Base-by-base conservation (phyloP, 257 asterid species). In the Fraxinus excelsior region DNA sequence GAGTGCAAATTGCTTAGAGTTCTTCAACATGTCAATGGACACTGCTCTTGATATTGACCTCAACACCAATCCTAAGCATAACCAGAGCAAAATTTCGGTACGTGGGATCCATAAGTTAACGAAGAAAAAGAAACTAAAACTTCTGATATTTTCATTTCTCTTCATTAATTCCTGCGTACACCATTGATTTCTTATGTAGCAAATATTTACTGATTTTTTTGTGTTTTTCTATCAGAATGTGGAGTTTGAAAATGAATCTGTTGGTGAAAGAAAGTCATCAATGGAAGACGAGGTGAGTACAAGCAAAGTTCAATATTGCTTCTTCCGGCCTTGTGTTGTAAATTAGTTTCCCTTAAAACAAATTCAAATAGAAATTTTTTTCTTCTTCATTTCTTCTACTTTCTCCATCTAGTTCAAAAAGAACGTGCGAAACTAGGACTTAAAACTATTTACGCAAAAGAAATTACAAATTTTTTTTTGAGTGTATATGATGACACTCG, bases 21-120 rank as follows among this genome's bases (percentile, higher is more conserved):
- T 62, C 32, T 62, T 25, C 34, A 25, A 62, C 49, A 5, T 67
- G 37, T 37, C 73, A 26, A 80, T 78, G 78, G 74, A 74, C 37
- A 69, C 80, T 1, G 32, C 38, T 40, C 68, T 71, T 44, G 18
- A 76, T 32, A 38, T 84, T 71, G 88, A 84, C 80, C 86, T 84
- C 70, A 84, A 84, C 78, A 11, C 74, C 31, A 69, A 70, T 72
- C 79, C 80, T 38, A 7, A 8, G 28, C 76, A 28, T 1, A 40
- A 25, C 13, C 42, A 80, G 14, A 64, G 5, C 12, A 25, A 40
- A 42, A 40, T 4, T 71, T 35, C 65, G 65, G 75, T 71, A 44
- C 3, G 64, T 2, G 1, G 10, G 8, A 49, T 21, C 8, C 18
- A 19, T 3, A 42, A 16, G 8, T 16, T 4, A 25, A 26, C 14